Conservation (phyloP, 345 rosid genomes). For the Pseudoturritis turrita region DNA sequence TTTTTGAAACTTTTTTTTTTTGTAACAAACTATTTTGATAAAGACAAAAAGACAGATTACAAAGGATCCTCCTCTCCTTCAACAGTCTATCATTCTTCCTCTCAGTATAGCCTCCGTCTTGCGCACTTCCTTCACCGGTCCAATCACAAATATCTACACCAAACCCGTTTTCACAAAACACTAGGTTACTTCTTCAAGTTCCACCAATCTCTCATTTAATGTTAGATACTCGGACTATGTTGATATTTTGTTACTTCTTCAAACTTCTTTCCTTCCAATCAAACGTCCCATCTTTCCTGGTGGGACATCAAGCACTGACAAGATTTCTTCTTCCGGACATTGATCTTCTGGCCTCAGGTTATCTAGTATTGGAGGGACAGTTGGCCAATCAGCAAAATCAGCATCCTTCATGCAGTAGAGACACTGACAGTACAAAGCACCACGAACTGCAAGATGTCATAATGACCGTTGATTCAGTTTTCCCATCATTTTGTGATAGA, state of each 20-base stretch:
- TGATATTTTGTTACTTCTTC: too few relatives aligned
- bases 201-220: background rate
- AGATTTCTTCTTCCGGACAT: conserved; percentile 66
- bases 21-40: background rate
- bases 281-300: conserved; percentile 87
- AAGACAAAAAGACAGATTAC: conserved; percentile 1
- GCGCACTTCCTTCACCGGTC: conserved; percentile 80
- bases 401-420: conserved; percentile 71
- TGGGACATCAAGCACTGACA: conserved; percentile 81
- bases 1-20: too few relatives aligned
- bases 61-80: conserved; percentile 21
- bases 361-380: conserved; percentile 69
- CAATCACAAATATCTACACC: conserved; percentile 72
- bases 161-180: background rate
- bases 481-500: conserved; percentile 76
- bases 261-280: conserved; percentile 89
- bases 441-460: conserved; percentile 81
- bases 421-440: conserved; percentile 78
- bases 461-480: conserved; percentile 62
- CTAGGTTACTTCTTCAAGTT: background rate
- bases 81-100: conserved; percentile 75
- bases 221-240: background rate
- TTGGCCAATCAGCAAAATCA: conserved; percentile 73
- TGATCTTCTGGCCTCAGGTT: conserved; percentile 38
- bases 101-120: conserved; percentile 91